Evolutionary conservation across 441 rosid species (phyloP), one percentile per base, ranked within the genome.

Genomic region (Sinapis alba): DNA sequence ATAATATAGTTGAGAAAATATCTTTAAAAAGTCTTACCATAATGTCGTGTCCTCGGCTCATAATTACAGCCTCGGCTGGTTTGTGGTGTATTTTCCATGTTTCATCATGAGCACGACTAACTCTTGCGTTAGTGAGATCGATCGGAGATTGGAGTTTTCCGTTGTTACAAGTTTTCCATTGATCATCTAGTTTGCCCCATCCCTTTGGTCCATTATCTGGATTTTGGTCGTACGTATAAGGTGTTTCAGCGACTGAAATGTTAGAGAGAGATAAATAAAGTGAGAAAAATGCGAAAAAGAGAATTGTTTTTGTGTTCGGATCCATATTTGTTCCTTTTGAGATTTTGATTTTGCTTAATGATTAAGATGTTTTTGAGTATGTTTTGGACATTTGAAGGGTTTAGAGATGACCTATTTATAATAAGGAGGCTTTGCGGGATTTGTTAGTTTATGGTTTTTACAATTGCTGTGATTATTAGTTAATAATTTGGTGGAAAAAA

Each of bases 141-240:
- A 90, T 84, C 0, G 94, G 96, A 67, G 97, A 92, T 58, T 92
- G 96, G 15, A 36, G 41, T 57, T 66, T 84, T 64, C 96, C 96
- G 1, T 28, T 41, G 11, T 58, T 74, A 62, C 97, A 92, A 34
- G 30, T 58, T 76, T 32, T 20, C 94, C 96, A 92, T 0, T 70
- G 7, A 1, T 87, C 87, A n/a, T 84, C 68, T 3, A 86, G 9
- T 6, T 83, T 38, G 4, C 85, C 73, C 92, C 91, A 84, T 32
- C 45, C 57, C 2, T 51, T 9, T 10, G 91, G 88, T 26, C 92
- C 88, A 58, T 74, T 86, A 0, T 79, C 82, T 3, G 67, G 47
- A 32, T 45, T 83, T 70, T 78, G 59, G 3, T 62, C 51, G 21
- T 89, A 89, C 7, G 80, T 78, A 63, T 81, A 91, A 20, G 78